A percentile compares a stretch with the other conserved stretches of the same genome.
phyloP scores from a whole-genome alignment of 176 grass and related monocot species.

The Ananas comosus region DNA sequence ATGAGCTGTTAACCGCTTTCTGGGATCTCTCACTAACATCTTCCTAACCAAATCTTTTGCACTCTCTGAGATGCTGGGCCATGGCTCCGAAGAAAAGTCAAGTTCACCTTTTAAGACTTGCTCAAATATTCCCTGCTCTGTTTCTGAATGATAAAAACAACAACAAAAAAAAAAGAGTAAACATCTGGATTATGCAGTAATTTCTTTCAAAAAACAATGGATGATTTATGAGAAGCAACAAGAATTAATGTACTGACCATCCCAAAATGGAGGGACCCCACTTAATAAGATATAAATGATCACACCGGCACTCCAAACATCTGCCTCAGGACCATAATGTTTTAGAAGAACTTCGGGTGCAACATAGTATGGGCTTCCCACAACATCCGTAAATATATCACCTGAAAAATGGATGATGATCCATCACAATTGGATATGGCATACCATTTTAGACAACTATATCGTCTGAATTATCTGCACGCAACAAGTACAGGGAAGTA shows the following conservation, averaged over 20 bases:
- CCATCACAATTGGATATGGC: no score
- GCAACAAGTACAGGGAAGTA: no score
- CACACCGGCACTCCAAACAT: constrained; percentile 89
- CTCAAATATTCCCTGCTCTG: constrained; percentile 93
- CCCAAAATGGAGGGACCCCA: constrained; percentile 91
- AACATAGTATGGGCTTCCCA: constrained; percentile 89
- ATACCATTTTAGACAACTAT: no score
- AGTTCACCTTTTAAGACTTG: constrained; percentile 79
- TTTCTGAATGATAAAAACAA: constrained; percentile 38
- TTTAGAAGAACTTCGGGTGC: constrained; percentile 84
- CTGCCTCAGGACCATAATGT: constrained; percentile 73
- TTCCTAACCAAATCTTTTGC: constrained; percentile 88
- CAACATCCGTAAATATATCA: constrained; percentile 77
- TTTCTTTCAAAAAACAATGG: not conserved
- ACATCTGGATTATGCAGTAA: no score
- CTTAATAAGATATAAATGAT: constrained; percentile 90
- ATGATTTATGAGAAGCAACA: not conserved
- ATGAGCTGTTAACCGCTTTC: constrained; percentile 66
- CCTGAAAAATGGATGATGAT: constrained; percentile 32
- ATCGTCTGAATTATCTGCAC: no score
- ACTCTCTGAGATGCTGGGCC: constrained; percentile 83
- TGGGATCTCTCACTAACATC: constrained; percentile 84
- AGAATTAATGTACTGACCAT: constrained; percentile 33
- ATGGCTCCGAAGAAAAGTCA: constrained; percentile 77
- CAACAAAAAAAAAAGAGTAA: constrained; percentile 1